A percentile compares a stretch with the other conserved stretches of the same genome.
Conservation (phyloP, 257 asterid genomes). For the Plectranthus barbatus region DNA sequence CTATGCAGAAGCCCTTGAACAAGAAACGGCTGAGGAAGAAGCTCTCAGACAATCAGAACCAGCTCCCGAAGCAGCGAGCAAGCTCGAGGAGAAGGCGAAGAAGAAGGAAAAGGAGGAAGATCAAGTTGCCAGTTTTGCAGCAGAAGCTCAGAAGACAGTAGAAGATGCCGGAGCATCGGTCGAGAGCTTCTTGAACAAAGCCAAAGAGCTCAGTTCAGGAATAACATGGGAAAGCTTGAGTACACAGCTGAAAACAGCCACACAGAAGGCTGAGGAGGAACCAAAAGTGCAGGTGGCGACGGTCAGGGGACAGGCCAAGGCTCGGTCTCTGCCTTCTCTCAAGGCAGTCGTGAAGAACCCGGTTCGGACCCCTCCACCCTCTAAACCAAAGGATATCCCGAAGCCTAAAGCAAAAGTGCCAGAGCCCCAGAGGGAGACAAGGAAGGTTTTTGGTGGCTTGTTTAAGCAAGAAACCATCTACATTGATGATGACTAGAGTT, state of each 20-base stretch:
- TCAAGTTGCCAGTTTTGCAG: slow-evolving; percentile 27
- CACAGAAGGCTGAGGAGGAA: slow-evolving; percentile 38
- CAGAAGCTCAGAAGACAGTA: slow-evolving; percentile 47
- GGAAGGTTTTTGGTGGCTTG: slow-evolving; percentile 81
- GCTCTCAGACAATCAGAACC: slow-evolving; percentile 41
- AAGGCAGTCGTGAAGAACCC: slow-evolving; percentile 59
- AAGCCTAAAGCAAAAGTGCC: slow-evolving; percentile 39
- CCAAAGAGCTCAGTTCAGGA: slow-evolving; percentile 52
- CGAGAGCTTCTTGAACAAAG: slow-evolving; percentile 45
- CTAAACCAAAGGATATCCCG: slow-evolving; percentile 29
- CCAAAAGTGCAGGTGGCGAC: slow-evolving; percentile 67
- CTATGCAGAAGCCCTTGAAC: slow-evolving; percentile 56
- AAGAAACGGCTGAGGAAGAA: slow-evolving; percentile 65
- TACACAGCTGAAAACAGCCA: slow-evolving; percentile 46
- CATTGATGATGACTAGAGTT: slow-evolving; percentile 63
- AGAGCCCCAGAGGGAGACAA: slow-evolving; percentile 48
- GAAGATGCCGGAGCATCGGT: slow-evolving; percentile 56
- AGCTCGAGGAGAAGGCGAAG: slow-evolving; percentile 25
- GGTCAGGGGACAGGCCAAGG: slow-evolving; percentile 76
- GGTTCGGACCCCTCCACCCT: slow-evolving; percentile 17
- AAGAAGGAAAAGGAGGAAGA: slow-evolving; percentile 38
- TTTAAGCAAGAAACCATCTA: slow-evolving; percentile 94
- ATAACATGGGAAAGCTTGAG: slow-evolving; percentile 43
- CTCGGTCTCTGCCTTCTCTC: slow-evolving; percentile 58
- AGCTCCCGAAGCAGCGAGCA: slow-evolving; percentile 45